These are phyloP conservation scores for Saccharomycopsis olivae DNA, from an alignment of 805 yeast genomes.

Conservation along the genomic window DNA sequence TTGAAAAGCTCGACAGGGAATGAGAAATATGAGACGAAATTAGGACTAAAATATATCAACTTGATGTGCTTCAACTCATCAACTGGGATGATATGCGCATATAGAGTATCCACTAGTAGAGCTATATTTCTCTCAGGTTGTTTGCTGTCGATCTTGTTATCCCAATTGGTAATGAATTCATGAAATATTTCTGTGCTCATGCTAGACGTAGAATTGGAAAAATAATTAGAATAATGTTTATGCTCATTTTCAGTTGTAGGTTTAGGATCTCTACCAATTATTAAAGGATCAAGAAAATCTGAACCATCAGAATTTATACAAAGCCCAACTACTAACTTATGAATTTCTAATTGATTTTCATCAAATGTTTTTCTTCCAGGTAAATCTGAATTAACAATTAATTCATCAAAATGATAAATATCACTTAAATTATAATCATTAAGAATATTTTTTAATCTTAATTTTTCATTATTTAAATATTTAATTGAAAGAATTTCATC, in stretches of 20 bases:
- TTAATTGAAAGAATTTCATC: constrained; percentile 16
- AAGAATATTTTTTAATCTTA: constrained; percentile 20
- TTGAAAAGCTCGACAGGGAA: constrained; percentile 15
- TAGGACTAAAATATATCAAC: constrained; percentile 24
- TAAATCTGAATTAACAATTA: constrained; percentile 21
- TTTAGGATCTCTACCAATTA: constrained; percentile 18
- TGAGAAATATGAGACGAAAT: constrained; percentile 12
- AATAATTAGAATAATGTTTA: constrained; percentile 11
- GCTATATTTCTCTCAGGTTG: constrained; percentile 21
- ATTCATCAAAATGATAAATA: constrained; percentile 30
- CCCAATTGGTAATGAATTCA: constrained; percentile 18
- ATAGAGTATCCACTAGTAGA: constrained; percentile 26
- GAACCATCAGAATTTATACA: constrained; percentile 25
- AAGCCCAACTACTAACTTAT: constrained; percentile 22
- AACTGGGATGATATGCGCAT: constrained; percentile 28
- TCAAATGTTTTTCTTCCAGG: constrained; percentile 13
- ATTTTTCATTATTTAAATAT: constrained; percentile 21
- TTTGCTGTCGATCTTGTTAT: constrained; percentile 10
- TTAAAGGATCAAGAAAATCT: constrained; percentile 22
- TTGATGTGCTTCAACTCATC: constrained; percentile 23
- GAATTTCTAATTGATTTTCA: not conserved
- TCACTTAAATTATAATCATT: constrained; percentile 20
- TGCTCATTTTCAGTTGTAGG: not conserved
- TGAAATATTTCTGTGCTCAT: constrained; percentile 21
- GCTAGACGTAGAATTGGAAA: constrained; percentile 16